These are phyloP conservation scores for Luffa acutangula DNA, from an alignment of 306 rosid species.

Conservation along the genomic window DNA sequence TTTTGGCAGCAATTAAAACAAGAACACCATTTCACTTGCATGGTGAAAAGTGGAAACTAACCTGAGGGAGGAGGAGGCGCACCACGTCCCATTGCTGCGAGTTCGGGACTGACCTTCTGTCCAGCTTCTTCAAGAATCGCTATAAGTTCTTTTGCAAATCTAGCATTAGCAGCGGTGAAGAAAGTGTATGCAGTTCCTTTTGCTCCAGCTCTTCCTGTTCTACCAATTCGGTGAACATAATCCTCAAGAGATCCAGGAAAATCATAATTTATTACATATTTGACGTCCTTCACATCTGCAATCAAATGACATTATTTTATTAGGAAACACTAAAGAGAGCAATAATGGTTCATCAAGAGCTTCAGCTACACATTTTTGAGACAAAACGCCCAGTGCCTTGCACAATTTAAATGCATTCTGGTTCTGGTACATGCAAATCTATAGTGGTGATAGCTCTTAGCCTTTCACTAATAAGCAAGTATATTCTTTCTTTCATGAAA, in stretches of 20 bases:
- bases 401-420: background rate
- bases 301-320: conserved; percentile 9
- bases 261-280: conserved; percentile 84
- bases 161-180: conserved; percentile 93
- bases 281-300: conserved; percentile 93
- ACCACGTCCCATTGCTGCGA: conserved; percentile 94
- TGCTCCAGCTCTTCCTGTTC: conserved; percentile 98
- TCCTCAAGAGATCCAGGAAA: conserved; percentile 99
- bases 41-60: conserved; percentile 20
- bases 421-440: background rate
- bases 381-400: too few species aligned
- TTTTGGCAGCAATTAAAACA: background rate
- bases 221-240: conserved; percentile 93
- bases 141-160: conserved; percentile 87
- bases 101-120: conserved; percentile 80
- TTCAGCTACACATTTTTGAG: background rate
- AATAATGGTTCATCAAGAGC: background rate
- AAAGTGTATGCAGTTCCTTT: conserved; percentile 97
- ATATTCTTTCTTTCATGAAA: background rate
- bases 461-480: background rate
- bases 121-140: conserved; percentile 91
- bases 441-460: background rate
- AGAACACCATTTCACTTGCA: background rate
- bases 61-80: conserved; percentile 96
- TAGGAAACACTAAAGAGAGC: background rate